These are phyloP conservation scores for Tuber microsphaerosporum DNA, from an alignment of 495 filamentous ascomycete species.

Conservation along the genomic window DNA sequence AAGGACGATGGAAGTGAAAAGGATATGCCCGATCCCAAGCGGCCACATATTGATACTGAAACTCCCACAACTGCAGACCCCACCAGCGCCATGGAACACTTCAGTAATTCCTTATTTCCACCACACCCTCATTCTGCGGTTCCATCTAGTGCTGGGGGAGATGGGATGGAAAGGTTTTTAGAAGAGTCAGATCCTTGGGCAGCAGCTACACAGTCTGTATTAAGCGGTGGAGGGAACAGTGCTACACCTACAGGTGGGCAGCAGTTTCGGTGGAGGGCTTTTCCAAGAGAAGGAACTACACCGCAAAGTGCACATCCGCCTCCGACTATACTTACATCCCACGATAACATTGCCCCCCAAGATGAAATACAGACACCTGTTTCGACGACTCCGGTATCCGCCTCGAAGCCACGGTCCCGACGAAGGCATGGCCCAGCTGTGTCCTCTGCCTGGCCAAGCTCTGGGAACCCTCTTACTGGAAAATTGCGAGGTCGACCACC, in stretches of 20 bases:
- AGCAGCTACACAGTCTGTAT: conserved; percentile 44
- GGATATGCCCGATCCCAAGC: conserved; percentile 48
- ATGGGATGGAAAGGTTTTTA: conserved; percentile 45
- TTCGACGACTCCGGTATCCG: conserved; percentile 31
- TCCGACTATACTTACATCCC: conserved; percentile 27
- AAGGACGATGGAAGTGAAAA: conserved; percentile 55
- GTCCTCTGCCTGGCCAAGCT: conserved; percentile 86
- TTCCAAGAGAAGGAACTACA: conserved; percentile 39
- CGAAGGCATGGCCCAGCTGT: conserved; percentile 87
- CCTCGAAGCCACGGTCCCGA: conserved; percentile 48
- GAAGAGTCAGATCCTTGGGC: conserved; percentile 51
- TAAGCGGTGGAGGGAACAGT: conserved; percentile 20
- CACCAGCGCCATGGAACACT: conserved; percentile 46
- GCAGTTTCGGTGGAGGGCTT: conserved; percentile 49
- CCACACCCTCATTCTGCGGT: conserved; percentile 53
- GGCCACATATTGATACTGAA: conserved; percentile 63
- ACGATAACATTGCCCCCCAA: conserved; percentile 25
- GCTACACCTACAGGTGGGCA: conserved; percentile 38
- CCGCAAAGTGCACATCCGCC: conserved; percentile 35
- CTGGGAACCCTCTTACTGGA: conserved; percentile 57
- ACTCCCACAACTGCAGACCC: conserved; percentile 51
- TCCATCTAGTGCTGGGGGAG: conserved; percentile 56
- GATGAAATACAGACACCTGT: conserved; percentile 35
- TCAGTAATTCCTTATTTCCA: conserved; percentile 30
- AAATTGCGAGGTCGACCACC: conserved; percentile 81